Base-by-base conservation (phyloP, 176 grass and related monocot species). In the Eleusine indica region DNA sequence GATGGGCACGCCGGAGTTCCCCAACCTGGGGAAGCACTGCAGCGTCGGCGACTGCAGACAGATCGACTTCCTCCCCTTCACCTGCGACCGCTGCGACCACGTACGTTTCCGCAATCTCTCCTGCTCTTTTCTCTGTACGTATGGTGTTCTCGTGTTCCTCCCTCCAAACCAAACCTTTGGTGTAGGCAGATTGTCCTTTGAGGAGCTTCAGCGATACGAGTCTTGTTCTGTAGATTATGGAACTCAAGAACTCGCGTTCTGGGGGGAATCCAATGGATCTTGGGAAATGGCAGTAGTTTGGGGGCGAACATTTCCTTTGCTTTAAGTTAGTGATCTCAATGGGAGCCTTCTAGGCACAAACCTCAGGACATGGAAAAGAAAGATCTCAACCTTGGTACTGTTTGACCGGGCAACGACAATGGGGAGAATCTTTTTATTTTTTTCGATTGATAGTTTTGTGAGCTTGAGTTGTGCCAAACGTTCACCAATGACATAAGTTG, bases 51-150 rank as follows among this genome's bases (percentile, higher is more conserved):
- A 99, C 58, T 96, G 97, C 89, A 72, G 82, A 61, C 91, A 91
- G 86, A 94, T 96, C 83, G 93, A 99, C 77, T 99, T 99, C 91
- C 85, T 99, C 79, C 96, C 96, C 74, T 99, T 99, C 89, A 99
- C 89, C 83, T 98, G 96, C 85, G 93, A 99, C 81, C 83, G 97
- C 38, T 99, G 93, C 91, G 77, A 87, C 70, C 54, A 92, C 83
- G 96, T 99, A 84, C 58, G 81, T 69, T 48, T 69, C 41, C 40
- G 19, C 37, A 58, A 18, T 13, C 30, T 60, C 28, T 42, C 18
- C 67, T 10, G 57, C 6, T 75, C 3, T 74, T 77, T 5, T 61
- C 2, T 1, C 7, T 40, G 2, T 7, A 32, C 53, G 0, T 10
- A 41, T 56, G 1, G 22, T 70, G 0, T 17, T n/a, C 29, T 15